Evolutionary conservation across 352 stramenopile species (phyloP), one percentile per base, ranked within the genome.

Genomic region (Pythium myriotylum): DNA sequence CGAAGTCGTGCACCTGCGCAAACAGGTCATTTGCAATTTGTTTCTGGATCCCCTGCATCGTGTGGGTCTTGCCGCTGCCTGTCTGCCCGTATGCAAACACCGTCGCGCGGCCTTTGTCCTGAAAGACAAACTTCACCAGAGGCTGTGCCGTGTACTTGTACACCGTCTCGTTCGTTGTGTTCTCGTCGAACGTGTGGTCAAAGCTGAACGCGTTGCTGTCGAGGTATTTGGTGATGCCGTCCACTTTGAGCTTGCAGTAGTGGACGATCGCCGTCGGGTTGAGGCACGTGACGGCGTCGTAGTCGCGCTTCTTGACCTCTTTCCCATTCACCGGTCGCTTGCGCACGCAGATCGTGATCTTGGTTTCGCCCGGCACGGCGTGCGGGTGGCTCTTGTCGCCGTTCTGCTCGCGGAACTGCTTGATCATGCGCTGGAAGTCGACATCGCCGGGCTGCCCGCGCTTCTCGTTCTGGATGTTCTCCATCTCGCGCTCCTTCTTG

Each of bases 171-270:
- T 96, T 99, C 6, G 74, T 84, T 13, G 81, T 79, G 10, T 82
- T 71, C 59, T 99, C 97, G 57, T 97, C 90, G 74, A 99, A 99
- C 3, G 91, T 93, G 79, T 92, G 84, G 22, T 94, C 86, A 62
- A 93, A 94, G 43, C 86, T 80, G 73, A 99, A 99, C 0, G 91
- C 85, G 33, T 96, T 98, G 72, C 97, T 98, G 72, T 99, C 96
- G 14, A 99, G 78, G 68, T 98, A 99, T 76, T 99, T 99, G 46
- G 91, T 98, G 59, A 99, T 99, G 26, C 97, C 97, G 72, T 99
- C 97, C 14, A 99, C 97, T 59, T 96, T 95, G 40, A 99, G 78
- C 73, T 99, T 99, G 64, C 96, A 98, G 62, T 98, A 92, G 77
- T 99, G 97, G 32, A 99, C 96, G 56, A 95, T 92, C 27, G 86